A percentile compares a stretch with the other conserved stretches of the same genome.
Evolutionary conservation across 331 rosid species (phyloP).

Genomic region (Malus hybrid): DNA sequence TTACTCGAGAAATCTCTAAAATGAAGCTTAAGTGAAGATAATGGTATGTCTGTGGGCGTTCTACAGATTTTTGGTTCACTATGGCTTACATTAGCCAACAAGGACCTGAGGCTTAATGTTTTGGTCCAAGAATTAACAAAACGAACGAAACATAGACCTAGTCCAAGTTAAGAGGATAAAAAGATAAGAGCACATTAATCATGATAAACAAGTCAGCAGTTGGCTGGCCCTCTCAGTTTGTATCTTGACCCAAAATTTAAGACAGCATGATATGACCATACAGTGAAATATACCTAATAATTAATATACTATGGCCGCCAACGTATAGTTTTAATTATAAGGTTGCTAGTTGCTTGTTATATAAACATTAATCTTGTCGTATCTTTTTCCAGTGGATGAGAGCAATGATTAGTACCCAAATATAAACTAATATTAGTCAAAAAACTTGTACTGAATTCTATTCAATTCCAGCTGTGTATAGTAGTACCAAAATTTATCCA

Average conservation of each 20-base stretch:
- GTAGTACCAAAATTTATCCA: background rate
- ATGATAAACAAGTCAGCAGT: background rate
- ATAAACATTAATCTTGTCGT: background rate
- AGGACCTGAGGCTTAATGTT: background rate
- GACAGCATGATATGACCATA: background rate
- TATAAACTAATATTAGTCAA: background rate
- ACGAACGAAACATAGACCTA: background rate
- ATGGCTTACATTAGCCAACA: background rate
- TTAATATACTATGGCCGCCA: background rate
- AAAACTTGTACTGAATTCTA: background rate
- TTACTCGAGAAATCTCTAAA: too few species aligned
- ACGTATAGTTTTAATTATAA: background rate
- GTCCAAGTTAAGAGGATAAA: constrained; percentile 1
- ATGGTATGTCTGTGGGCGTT: too few species aligned
- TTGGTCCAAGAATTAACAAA: background rate
- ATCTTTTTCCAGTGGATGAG: background rate
- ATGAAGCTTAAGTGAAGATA: too few species aligned
- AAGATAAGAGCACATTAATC: constrained; percentile 8
- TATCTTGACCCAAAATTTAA: background rate
- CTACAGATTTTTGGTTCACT: too few species aligned
- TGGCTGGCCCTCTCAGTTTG: background rate
- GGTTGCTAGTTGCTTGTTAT: background rate
- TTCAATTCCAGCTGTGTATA: too few species aligned
- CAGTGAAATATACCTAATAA: background rate
- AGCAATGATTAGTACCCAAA: background rate